Percentiles rank a stretch among this genome's conserved stretches.
Conservation (phyloP, 257 asterid genomes). For the Forsythia suspensa region DNA sequence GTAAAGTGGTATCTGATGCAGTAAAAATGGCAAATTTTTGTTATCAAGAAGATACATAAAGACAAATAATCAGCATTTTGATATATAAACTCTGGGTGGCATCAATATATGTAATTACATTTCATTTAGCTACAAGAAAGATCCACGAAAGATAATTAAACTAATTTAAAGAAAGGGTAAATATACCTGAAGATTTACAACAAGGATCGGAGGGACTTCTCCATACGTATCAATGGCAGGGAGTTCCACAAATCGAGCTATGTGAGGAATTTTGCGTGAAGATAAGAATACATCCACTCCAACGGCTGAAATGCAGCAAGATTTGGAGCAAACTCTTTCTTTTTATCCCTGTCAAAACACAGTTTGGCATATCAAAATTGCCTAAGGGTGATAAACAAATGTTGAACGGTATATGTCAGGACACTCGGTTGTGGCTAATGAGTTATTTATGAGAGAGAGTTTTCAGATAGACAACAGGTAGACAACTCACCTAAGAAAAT, state of each 20-base stretch:
- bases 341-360: slow-evolving; percentile 72
- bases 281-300: slow-evolving; percentile 87
- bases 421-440: not conserved
- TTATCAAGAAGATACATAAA: not conserved
- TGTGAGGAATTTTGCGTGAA: slow-evolving; percentile 75
- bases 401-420: not conserved
- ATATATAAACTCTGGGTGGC: not conserved
- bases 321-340: slow-evolving; percentile 73
- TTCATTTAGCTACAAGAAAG: not conserved
- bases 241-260: slow-evolving; percentile 86
- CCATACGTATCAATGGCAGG: slow-evolving; percentile 62
- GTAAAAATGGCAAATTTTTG: not conserved
- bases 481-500: slow-evolving; percentile 55
- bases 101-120: not conserved
- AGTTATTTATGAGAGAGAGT: not conserved
- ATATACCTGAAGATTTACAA: slow-evolving; percentile 89
- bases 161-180: not conserved
- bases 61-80: not conserved
- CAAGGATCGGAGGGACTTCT: slow-evolving; percentile 77
- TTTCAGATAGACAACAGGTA: not conserved
- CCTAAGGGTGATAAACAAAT: not conserved
- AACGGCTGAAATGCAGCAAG: slow-evolving; percentile 75
- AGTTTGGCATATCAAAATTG: slow-evolving; percentile 1
- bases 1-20: slow-evolving; percentile 75
- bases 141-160: not conserved